Base-by-base conservation (phyloP, 2,329 filamentous ascomycete genomes). In the Trichoderma simmonsii region DNA sequence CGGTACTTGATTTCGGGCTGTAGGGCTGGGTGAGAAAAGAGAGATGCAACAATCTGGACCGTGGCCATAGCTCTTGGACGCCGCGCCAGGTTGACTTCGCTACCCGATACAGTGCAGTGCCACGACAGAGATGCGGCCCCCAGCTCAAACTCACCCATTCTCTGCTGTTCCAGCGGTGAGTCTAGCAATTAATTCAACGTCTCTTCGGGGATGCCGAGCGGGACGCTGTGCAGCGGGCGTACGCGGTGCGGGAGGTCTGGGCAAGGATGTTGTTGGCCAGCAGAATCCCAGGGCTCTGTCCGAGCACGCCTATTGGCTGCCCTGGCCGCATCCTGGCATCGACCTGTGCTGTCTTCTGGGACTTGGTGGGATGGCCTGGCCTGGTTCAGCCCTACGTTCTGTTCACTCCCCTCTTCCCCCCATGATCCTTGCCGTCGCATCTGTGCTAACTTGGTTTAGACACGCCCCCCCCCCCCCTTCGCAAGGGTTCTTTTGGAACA, bases 201-300 rank as follows among this genome's bases (percentile, higher is more conserved):
- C 24, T 54, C n/a, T 54, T 72, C 71, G 71, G 71, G 59, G 48
- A 72, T 72, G 71, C 71, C 71, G 71, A 72, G 43, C 71, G 71
- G 71, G 66, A 72, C 71, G 71, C 60, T 60, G 48, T 72, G 71
- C 65, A 72, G 71, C 71, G 71, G 71, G 71, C 71, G 71, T 65
- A 61, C 43, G 64, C 70, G 56, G 32, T 62, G 65, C 71, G 65
- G 71, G 59, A 72, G 57, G 67, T 67, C 43, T 71, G 61, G 62
- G 24, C 48, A 72, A n/a, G 71, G 59, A 39, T 43, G 15, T 39
- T 61, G 63, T 66, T 71, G 62, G 70, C 62, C 36, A 66, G 48
- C 70, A 51, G 34, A 36, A 51, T 36, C 11, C 43, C 56, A 67
- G 43, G 57, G 39, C n/a, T 3, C 39, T 28, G 59, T 67, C 70